phyloP scores from a whole-genome alignment of 179 eudicot genomes.

The Spergularia azorica region DNA sequence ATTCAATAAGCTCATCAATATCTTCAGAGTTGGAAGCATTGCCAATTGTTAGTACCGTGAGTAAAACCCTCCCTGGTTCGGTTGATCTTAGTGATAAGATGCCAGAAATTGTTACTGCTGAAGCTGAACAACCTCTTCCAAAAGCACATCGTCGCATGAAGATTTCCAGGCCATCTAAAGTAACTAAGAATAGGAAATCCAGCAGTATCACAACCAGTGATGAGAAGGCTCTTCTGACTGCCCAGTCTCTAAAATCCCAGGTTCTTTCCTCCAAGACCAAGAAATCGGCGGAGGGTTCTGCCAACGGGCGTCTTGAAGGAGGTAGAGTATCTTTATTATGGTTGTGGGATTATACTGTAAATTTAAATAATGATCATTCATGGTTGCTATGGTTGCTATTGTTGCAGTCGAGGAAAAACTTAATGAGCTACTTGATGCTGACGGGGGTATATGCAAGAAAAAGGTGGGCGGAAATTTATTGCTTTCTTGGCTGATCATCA shows the following conservation, averaged over 20 bases:
- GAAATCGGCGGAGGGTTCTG: slow-evolving; percentile 50
- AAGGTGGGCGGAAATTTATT: slow-evolving; percentile 46
- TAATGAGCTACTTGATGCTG: slow-evolving; percentile 79
- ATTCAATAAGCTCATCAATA: slow-evolving; percentile 14
- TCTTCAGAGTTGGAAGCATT: slow-evolving; percentile 35
- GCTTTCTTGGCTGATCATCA: slow-evolving; percentile 10
- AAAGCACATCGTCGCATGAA: slow-evolving; percentile 41
- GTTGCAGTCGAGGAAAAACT: slow-evolving; percentile 87
- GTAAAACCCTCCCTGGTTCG: slow-evolving; percentile 35
- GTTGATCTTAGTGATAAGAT: slow-evolving; percentile 39
- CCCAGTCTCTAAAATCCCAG: slow-evolving; percentile 40
- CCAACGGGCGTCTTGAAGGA: slow-evolving; percentile 66
- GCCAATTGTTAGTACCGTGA: slow-evolving; percentile 20
- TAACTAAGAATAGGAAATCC: slow-evolving; percentile 57
- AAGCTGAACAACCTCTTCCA: slow-evolving; percentile 26
- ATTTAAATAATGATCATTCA: not conserved
- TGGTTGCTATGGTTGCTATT: slow-evolving; percentile 13
- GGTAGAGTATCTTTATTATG: slow-evolving; percentile 36
- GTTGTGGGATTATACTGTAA: not conserved
- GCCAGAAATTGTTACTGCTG: slow-evolving; percentile 36
- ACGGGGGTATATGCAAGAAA: slow-evolving; percentile 91
- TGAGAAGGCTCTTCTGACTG: slow-evolving; percentile 37
- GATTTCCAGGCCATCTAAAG: slow-evolving; percentile 47
- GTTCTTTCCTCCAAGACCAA: slow-evolving; percentile 45
- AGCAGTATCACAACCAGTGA: slow-evolving; percentile 26